Base-by-base conservation (phyloP, 2,329 filamentous ascomycete species). In the Diplocarpon mali region DNA sequence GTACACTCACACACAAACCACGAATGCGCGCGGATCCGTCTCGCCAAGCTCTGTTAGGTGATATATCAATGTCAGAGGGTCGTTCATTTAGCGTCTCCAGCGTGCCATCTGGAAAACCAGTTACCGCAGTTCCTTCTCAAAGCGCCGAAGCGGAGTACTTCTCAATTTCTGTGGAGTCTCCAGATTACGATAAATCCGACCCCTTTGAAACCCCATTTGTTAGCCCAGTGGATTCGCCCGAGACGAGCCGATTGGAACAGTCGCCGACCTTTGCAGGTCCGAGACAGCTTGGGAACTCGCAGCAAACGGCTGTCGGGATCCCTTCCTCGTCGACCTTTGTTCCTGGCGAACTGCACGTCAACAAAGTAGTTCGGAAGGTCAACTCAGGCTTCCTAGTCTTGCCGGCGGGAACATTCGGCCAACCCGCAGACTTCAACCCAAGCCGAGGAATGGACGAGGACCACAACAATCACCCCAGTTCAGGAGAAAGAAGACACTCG, bases 331-430 rank as follows among this genome's bases (percentile, higher is more conserved):
- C 62, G n/a, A 60, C 62, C 0, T 66, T 65, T 40, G 59, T 63
- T 5, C 59, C 62, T 1, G 62, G 62, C 10, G 62, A 63, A 35
- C 53, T 64, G 42, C 61, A 65, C 44, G 45, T 58, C 36, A 67
- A 66, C 47, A 61, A 60, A 12, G 46, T 48, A 12, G 47, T 58
- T 5, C 55, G 66, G n/a, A 62, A 59, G 39, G 62, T 66, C 17
- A 67, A 68, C 50, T 54, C 60, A 5, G 62, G 60, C 0, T 67
- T 67, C 34, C 63, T 67, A 46, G 53, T 68, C 9, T 49, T 67
- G 9, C 64, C 65, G 11, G 65, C 64, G 6, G 66, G 66, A 10
- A 67, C 65, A 11, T 42, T 65, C 61, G 57, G 53, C 8, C 35
- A 40, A 16, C 50, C 49, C 17, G 13, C 44, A 5, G 51, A 55